Percentiles rank a stretch among this genome's conserved stretches.
Evolutionary conservation across 2,329 filamentous ascomycete species (phyloP).

Genomic region (Ambrosiella xylebori): DNA sequence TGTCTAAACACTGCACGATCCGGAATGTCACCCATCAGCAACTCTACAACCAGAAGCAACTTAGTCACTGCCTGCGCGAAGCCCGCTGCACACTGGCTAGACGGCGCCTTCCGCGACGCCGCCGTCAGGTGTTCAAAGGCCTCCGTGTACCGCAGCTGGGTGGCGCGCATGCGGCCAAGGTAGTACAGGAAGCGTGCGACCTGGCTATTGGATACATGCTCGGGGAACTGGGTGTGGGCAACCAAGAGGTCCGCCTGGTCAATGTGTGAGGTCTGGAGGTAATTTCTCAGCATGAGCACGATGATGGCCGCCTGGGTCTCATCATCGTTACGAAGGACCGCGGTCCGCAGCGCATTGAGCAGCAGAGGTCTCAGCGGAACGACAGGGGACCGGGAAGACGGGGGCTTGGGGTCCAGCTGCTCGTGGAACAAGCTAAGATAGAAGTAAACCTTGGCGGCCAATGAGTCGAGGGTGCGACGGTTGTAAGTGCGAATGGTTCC

Average conservation of each 20-base stretch:
- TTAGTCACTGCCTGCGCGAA: constrained; percentile 96
- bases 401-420: constrained; percentile 70
- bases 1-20: constrained; percentile 89
- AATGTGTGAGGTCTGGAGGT: constrained; percentile 90
- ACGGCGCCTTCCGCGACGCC: constrained; percentile 87
- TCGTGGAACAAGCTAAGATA: constrained; percentile 95
- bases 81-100: constrained; percentile 71
- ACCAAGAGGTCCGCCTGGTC: constrained; percentile 90
- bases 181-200: constrained; percentile 96
- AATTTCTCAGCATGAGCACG: constrained; percentile 85
- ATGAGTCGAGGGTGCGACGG: constrained; percentile 80
- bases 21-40: constrained; percentile 96
- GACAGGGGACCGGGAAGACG: constrained; percentile 73
- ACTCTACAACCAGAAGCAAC: constrained; percentile 86
- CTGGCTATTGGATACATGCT: constrained; percentile 92
- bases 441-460: constrained; percentile 92
- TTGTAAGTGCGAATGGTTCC: constrained; percentile 79
- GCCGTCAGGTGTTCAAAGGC: constrained; percentile 87
- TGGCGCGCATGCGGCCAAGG: constrained; percentile 84
- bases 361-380: constrained; percentile 74
- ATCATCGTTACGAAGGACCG: constrained; percentile 90
- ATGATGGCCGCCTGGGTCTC: constrained; percentile 97
- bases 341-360: constrained; percentile 74
- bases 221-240: constrained; percentile 86
- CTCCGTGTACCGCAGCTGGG: constrained; percentile 92